Base-by-base conservation (phyloP, 768 basidiomycete species). In the Tulasnella sp. region DNA sequence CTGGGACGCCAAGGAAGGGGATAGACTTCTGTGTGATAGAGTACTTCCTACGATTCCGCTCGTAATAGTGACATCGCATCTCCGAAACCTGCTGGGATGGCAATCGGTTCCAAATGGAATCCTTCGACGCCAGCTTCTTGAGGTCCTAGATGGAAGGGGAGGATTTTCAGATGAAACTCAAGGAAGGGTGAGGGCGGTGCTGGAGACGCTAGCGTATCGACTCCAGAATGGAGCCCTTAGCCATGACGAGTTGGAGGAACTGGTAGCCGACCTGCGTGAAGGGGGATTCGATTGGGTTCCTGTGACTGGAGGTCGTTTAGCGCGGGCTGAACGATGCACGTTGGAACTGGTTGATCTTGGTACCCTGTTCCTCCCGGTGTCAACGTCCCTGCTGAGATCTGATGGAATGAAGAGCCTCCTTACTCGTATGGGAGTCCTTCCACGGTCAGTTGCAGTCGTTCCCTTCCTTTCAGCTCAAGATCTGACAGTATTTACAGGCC, bases 201-300 rank as follows among this genome's bases (percentile, higher is more conserved):
- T 78, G 42, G 32, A 78, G 40, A 26, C 26, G 70, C 35, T 55
- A 26, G 37, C 73, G 23, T 26, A 4, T n/a, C 35, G 67, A 48
- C 39, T 74, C 35, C 37, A 78, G 29, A 46, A 9, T 23, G 46
- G 29, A 44, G 2, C 29, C 40, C 26, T 26, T 51, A 32, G 23
- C 13, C 18, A 40, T 5, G 35, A 73, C 37, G n/a, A 46, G 4
- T 39, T 32, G 11, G 48, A 39, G 20, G 37, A 71, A 15, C 13
- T 75, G 35, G 48, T n/a, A 75, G 23, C 29, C 13, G 10, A 23
- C 51, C 57, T 75, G 1, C 44, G 32, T 0, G 74, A 55, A 26
- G 39, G 46, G 48, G 26, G 44, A 4, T n/a, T 51, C 23, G 51
- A 51, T 15, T 75, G 74, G 74, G 74, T 75, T 15, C 74, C 74